A percentile compares a stretch with the other conserved stretches of the same genome.
Conservation (phyloP, 2,329 filamentous ascomycete species). For the Didymellaceae sp. region DNA sequence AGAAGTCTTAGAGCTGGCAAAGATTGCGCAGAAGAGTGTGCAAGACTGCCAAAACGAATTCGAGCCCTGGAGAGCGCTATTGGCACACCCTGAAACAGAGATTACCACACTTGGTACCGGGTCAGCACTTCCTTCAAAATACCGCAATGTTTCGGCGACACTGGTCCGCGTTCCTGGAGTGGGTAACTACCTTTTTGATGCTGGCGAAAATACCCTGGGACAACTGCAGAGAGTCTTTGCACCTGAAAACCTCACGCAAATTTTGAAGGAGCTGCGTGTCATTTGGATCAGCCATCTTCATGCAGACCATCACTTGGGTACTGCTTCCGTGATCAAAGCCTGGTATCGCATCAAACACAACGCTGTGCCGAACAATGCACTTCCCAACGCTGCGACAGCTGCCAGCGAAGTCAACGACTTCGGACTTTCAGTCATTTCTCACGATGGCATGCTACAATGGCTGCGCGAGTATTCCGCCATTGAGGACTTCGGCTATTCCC, state of each 20-base stretch:
- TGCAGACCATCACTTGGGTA: slow-evolving; percentile 94
- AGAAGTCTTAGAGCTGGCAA: slow-evolving; percentile 62
- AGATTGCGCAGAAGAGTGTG: slow-evolving; percentile 48
- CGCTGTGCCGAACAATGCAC: slow-evolving; percentile 35
- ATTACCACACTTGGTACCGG: slow-evolving; percentile 90
- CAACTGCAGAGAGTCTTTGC: slow-evolving; percentile 80
- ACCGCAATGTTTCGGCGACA: slow-evolving; percentile 92
- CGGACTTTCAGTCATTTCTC: slow-evolving; percentile 65
- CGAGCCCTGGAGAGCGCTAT: slow-evolving; percentile 64
- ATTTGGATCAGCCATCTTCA: slow-evolving; percentile 97
- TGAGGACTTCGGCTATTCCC: slow-evolving; percentile 76
- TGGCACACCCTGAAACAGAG: slow-evolving; percentile 78
- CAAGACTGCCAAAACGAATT: slow-evolving; percentile 54
- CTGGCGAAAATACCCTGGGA: slow-evolving; percentile 89
- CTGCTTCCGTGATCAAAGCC: slow-evolving; percentile 77
- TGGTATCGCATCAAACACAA: slow-evolving; percentile 71
- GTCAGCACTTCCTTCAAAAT: slow-evolving; percentile 87
- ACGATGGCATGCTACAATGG: slow-evolving; percentile 74
- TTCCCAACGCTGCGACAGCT: slow-evolving; percentile 41
- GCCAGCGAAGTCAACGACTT: slow-evolving; percentile 34
- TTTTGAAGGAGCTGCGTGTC: slow-evolving; percentile 78
- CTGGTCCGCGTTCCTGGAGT: slow-evolving; percentile 81
- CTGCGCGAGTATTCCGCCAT: slow-evolving; percentile 79
- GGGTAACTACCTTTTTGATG: slow-evolving; percentile 91
- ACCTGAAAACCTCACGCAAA: slow-evolving; percentile 67